Base-by-base conservation (phyloP, 495 filamentous ascomycete genomes). In the Daldinia loculata region DNA sequence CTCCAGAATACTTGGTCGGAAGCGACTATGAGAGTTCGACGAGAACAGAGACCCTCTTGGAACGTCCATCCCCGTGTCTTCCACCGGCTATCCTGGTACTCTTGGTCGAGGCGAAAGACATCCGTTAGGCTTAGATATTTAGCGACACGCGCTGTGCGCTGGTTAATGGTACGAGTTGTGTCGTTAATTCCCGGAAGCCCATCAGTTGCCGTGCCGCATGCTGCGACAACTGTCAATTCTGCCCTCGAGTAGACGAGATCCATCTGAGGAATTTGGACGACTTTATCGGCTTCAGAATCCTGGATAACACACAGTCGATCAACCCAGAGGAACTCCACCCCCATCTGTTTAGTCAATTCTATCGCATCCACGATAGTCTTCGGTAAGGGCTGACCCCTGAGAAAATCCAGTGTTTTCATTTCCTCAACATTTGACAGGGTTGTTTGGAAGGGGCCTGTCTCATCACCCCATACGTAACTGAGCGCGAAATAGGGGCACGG, bases 11-110 rank as follows among this genome's bases (percentile, higher is more conserved):
- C 64, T 60, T 80, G 77, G 9, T 70, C 22, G 24, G 67, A 61
- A 3, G 74, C 76, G 41, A 82, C 67, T 24, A 75, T 74, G 14
- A 84, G 61, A 11, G 74, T 63, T 6, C 79, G 78, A 6, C 48
- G 59, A 6, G 80, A 80, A 17, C 81, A 69, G 12, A 80, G 29
- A 6, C 63, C 71, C 65, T 83, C 81, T 59, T 82, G 81, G 53
- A 77, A 83, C 7, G 81, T 82, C 81, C 81, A 83, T 3, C 77
- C 81, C 12, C 81, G 70, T 6, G 74, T 77, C 1, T 51, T 61
- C 81, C 79, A 82, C 26, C 66, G 70, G 4, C 71, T 73, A 11
- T 66, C 36, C n/a, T 61, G 45, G 29, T 67, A 63, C 4, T 26
- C 8, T 9, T 67, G 32, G 52, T 70, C 66, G 8, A 74, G 60